Conservation (phyloP, 352 stramenopile species). For the Globisporangium radiosum region DNA sequence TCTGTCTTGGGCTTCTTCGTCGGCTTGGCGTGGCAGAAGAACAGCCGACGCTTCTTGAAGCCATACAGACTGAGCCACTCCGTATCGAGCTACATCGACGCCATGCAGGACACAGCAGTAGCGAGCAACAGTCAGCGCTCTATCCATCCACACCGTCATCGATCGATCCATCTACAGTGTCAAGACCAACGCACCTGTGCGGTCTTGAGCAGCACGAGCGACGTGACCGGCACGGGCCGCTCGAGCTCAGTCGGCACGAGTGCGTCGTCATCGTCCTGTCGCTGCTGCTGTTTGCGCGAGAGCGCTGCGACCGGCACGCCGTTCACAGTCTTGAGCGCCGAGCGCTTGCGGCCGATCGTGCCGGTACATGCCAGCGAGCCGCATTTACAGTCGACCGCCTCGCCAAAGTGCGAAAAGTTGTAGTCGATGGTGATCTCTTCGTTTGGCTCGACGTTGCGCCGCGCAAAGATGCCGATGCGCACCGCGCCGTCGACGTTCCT, state of each 20-base stretch:
- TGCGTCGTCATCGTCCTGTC: slow-evolving; percentile 11
- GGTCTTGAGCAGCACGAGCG: slow-evolving; percentile 69
- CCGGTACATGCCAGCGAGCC: slow-evolving; percentile 63
- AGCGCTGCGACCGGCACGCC: not conserved
- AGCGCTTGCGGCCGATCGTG: slow-evolving; percentile 71
- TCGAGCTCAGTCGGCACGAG: slow-evolving; percentile 48
- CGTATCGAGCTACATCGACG: slow-evolving; percentile 31
- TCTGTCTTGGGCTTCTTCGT: not conserved
- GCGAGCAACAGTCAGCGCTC: too few species aligned
- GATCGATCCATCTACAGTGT: too few species aligned
- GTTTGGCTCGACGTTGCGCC: slow-evolving; percentile 37
- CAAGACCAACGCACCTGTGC: slow-evolving; percentile 21
- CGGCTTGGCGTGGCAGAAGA: slow-evolving; percentile 33
- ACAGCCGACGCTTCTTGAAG: slow-evolving; percentile 58
- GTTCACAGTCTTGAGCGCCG: slow-evolving; percentile 25
- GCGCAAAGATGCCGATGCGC: slow-evolving; percentile 76
- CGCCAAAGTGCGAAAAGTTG: slow-evolving; percentile 81
- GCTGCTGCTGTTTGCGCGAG: slow-evolving; percentile 9
- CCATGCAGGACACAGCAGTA: slow-evolving; percentile 3
- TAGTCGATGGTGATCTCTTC: slow-evolving; percentile 86
- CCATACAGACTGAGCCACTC: slow-evolving; percentile 61
- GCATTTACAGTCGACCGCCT: slow-evolving; percentile 71
- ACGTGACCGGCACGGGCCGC: slow-evolving; percentile 54
- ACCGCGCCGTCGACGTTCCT: slow-evolving; percentile 69
- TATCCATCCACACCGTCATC: too few species aligned